Evolutionary conservation across 2,329 filamentous ascomycete species (phyloP), one percentile per base, ranked within the genome.

Genomic region (Xylaria sp.): DNA sequence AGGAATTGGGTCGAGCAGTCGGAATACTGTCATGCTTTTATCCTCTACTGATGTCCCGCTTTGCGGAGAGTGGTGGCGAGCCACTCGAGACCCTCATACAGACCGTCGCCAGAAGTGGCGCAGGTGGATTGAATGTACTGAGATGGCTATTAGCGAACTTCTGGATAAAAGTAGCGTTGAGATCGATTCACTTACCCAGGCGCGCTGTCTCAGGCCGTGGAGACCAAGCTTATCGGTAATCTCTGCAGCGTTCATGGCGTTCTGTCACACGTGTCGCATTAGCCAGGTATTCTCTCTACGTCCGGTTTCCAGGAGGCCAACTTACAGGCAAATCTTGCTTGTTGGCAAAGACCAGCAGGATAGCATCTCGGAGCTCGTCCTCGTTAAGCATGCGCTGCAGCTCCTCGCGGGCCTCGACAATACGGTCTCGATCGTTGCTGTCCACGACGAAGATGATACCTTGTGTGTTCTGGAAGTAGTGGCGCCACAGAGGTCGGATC

Each of bases 211-310:
- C 89, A 99, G 89, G 87, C 93, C 97, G 91, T 98, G 95, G 80
- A 99, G 94, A 82, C 96, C 96, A 84, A 99, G 94, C 91, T 98
- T 98, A 88, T 99, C 95, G 84, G 96, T 99, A 84, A 99, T 98
- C 88, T 99, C 96, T 81, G 96, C 95, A 80, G 96, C 95, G 86
- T 97, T 98, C 96, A 98, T 98, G 85, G 96, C 96, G 82, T 98
- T 98, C 94, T 97, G 18, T 71, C 13, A 54, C 54, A 59, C 39
- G 25, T 46, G 23, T 61, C 52, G 34, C 37, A 56, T 74, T 56
- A 80, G 70, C 68, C 72, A 52, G 20, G 66, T 70, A 57, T 25
- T 81, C 76, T 80, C 82, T 73, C 18, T n/a, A n/a, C 6, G 2
- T 41, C 32, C n/a, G 8, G 39, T 46, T 18, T 13, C 12, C 3